Evolutionary conservation across 2,329 filamentous ascomycete genomes (phyloP).

Genomic region (Scedosporium apiospermum): DNA sequence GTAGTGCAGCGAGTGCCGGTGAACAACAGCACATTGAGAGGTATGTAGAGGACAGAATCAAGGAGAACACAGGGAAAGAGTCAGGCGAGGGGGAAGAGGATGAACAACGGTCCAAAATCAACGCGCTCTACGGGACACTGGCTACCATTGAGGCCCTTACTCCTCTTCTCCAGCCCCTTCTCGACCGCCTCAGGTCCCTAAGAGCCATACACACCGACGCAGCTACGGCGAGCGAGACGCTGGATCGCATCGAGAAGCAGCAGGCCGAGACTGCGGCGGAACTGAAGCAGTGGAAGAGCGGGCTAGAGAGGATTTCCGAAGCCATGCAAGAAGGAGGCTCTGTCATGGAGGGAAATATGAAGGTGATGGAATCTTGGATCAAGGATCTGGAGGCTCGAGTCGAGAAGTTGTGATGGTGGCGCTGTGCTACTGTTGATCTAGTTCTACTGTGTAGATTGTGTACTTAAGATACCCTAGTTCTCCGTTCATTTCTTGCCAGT

Average conservation of each 20-base stretch:
- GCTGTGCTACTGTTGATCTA: background rate
- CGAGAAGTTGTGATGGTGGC: background rate
- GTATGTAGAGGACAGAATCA: background rate
- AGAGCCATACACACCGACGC: conserved; percentile 80
- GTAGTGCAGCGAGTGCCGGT: background rate
- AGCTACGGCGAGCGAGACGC: conserved; percentile 65
- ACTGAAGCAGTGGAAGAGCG: conserved; percentile 77
- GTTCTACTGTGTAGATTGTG: background rate
- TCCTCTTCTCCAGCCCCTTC: conserved; percentile 72
- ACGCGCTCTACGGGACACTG: conserved; percentile 80
- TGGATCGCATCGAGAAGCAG: conserved; percentile 67
- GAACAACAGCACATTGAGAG: background rate
- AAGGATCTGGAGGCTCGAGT: conserved; percentile 67
- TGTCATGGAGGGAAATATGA: conserved; percentile 69
- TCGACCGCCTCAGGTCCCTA: conserved; percentile 78
- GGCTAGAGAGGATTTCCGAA: conserved; percentile 67
- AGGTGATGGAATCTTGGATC: conserved; percentile 81
- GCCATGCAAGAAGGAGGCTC: conserved; percentile 61
- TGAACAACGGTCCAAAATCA: conserved; percentile 79
- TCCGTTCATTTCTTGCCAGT: too few relatives aligned
- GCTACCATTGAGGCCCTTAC: conserved; percentile 80
- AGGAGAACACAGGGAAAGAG: conserved; percentile 29
- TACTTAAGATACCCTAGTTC: background rate
- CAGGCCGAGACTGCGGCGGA: conserved; percentile 78
- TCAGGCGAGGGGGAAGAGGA: conserved; percentile 48